Evolutionary conservation across 306 rosid species (phyloP).

Genomic region (Heteromeles arbutifolia): DNA sequence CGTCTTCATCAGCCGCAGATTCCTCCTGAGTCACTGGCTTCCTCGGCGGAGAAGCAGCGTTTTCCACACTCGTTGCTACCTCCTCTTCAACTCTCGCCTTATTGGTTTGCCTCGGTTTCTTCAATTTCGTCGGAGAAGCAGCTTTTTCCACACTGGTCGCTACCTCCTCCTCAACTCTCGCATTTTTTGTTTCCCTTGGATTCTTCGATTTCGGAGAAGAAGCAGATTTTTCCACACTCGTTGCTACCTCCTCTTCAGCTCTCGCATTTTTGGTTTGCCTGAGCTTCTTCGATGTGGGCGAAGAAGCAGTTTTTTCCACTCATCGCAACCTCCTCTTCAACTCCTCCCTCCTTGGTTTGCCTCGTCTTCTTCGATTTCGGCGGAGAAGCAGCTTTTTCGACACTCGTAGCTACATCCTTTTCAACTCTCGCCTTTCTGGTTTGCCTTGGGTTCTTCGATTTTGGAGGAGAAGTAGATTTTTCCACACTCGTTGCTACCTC

Average conservation of each 20-base stretch:
- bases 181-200: background rate
- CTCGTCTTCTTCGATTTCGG: background rate
- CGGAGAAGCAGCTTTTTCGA: background rate
- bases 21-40: background rate
- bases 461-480: background rate
- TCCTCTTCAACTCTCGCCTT: too few relatives aligned
- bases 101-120: too few relatives aligned
- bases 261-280: background rate
- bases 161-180: too few relatives aligned
- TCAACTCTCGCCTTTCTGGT: too few relatives aligned
- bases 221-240: background rate
- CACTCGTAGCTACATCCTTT: too few relatives aligned
- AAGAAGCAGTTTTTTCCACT: too few relatives aligned
- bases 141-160: too few relatives aligned
- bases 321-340: too few relatives aligned
- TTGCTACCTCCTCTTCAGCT: background rate
- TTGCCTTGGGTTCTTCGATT: background rate
- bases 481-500: background rate
- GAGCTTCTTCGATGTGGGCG: too few relatives aligned
- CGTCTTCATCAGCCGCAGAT: background rate
- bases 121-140: too few relatives aligned
- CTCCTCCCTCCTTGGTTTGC: too few relatives aligned
- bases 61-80: too few relatives aligned
- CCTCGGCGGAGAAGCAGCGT: background rate
- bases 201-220: background rate